Evolutionary conservation across 148 eudicot genomes (phyloP).

Genomic region (Talinum fruticosum): DNA sequence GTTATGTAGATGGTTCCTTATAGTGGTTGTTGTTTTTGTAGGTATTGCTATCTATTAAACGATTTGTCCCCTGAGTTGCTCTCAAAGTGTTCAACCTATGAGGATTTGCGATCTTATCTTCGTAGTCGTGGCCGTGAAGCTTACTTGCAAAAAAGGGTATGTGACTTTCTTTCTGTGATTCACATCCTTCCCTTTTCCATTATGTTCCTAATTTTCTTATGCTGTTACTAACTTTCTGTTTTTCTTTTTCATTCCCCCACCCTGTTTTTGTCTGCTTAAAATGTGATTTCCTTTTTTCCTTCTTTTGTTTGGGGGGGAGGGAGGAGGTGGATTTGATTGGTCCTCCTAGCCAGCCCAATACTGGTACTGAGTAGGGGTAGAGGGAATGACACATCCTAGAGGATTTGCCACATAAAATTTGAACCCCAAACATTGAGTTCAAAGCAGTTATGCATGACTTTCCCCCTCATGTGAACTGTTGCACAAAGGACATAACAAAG

Average conservation of each 20-base stretch:
- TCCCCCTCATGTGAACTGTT: too few relatives aligned
- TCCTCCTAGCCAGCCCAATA: not conserved
- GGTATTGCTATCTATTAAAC: constrained; percentile 89
- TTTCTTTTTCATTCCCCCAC: too few relatives aligned
- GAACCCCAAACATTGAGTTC: too few relatives aligned
- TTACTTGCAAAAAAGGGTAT: constrained; percentile 77
- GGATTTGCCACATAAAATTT: too few relatives aligned
- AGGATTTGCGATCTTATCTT: constrained; percentile 71
- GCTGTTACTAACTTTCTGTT: not conserved
- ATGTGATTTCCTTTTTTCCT: not conserved
- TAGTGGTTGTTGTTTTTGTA: constrained; percentile 20
- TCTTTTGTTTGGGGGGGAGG: too few relatives aligned
- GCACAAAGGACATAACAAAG: not conserved
- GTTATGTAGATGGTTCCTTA: too few relatives aligned
- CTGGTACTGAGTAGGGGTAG: too few relatives aligned
- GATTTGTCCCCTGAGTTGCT: constrained; percentile 83
- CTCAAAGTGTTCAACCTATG: constrained; percentile 54
- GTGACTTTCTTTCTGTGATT: constrained; percentile 14
- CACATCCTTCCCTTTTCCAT: not conserved
- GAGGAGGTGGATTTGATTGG: not conserved
- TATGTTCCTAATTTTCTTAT: not conserved
- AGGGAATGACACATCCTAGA: too few relatives aligned
- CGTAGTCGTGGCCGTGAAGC: constrained; percentile 88
- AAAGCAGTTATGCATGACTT: too few relatives aligned
- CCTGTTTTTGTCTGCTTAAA: not conserved